These are phyloP conservation scores for Dalbergia cochinchinensis DNA, from an alignment of 306 rosid species.

Conservation along the genomic window DNA sequence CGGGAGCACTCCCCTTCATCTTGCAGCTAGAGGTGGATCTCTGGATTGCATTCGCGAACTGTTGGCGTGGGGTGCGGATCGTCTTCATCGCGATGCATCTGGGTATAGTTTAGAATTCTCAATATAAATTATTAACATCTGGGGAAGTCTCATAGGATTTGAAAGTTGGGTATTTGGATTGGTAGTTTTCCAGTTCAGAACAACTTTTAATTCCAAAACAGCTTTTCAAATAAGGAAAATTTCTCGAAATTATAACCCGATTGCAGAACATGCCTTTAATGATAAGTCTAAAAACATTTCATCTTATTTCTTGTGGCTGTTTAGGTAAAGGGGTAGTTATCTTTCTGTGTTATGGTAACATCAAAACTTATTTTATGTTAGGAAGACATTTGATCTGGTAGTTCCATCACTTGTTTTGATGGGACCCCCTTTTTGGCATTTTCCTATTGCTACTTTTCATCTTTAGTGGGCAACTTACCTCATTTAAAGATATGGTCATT, in stretches of 20 bases:
- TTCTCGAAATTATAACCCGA: no score
- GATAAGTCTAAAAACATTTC: not conserved
- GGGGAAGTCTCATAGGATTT: not conserved
- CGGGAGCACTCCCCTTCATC: slow-evolving; percentile 91
- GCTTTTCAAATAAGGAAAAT: no score
- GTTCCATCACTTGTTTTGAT: slow-evolving; percentile 32
- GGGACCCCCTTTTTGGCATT: not conserved
- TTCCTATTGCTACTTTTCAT: slow-evolving; percentile 23
- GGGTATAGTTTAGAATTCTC: slow-evolving; percentile 60
- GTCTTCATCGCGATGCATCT: slow-evolving; percentile 78
- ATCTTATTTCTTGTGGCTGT: slow-evolving; percentile 8
- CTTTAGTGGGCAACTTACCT: slow-evolving; percentile 26
- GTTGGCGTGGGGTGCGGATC: slow-evolving; percentile 95
- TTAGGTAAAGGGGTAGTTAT: slow-evolving; percentile 1
- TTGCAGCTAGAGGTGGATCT: slow-evolving; percentile 94
- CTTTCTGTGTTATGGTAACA: not conserved
- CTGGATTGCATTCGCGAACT: slow-evolving; percentile 85
- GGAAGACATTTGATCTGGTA: no score
- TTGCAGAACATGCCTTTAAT: not conserved
- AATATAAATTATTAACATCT: slow-evolving; percentile 6
- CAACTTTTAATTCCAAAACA: no score
- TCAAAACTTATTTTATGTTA: not conserved
- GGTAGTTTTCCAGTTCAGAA: no score
- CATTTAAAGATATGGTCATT: not conserved
- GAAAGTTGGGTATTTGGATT: not conserved